Evolutionary conservation across 2,329 filamentous ascomycete genomes (phyloP), one percentile per base, ranked within the genome.

Genomic region (Colletotrichum orchidophilum): DNA sequence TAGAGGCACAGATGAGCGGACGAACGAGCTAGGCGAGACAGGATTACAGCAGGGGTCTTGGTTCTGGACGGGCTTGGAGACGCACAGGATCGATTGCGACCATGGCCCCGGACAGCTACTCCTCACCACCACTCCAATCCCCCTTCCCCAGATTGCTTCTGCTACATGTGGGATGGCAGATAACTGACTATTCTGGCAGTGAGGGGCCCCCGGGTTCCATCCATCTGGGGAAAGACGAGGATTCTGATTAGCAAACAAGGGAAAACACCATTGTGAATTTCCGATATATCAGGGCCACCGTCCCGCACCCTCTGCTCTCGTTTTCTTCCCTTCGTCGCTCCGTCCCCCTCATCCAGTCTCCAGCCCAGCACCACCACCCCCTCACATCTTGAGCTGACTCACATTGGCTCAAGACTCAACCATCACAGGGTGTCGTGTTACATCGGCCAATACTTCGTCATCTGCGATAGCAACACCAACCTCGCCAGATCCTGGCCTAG

Each of bases 401-500:
- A 27, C 12, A 24, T 68, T 52, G 64, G 64, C 58, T 63, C 54
- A 58, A 59, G 69, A 59, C 33, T 54, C 69, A 49, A 63, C 24
- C 66, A 35, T 53, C 33, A 63, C 46, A 31, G 39, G 63, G 67
- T 67, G 63, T 53, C 52, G 64, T 35, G 42, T 68, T 53, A 24
- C 60, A 62, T 59, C 33, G 59, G 50, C 53, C 58, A 63, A 39
- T 9, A 21, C n/a, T 27, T n/a, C 24, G 26, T 46, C 13, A 24
- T 49, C 27, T 54, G 53, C 63, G 33, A 54, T 46, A 71, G 64
- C 58, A 69, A 59, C 69, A 68, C 21, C 64, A 54, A 68, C 24
- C 53, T 21, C 58, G 69, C 69, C 69, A 71, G 54, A 67, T 64
- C 64, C 69, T 71, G 69, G 69, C 69, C 31, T 35, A n/a, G 66